A percentile compares a stretch with the other conserved stretches of the same genome.
These are phyloP conservation scores for Helichrysum umbraculigerum DNA, from an alignment of 129 eudicot genomes.

Conservation along the genomic window DNA sequence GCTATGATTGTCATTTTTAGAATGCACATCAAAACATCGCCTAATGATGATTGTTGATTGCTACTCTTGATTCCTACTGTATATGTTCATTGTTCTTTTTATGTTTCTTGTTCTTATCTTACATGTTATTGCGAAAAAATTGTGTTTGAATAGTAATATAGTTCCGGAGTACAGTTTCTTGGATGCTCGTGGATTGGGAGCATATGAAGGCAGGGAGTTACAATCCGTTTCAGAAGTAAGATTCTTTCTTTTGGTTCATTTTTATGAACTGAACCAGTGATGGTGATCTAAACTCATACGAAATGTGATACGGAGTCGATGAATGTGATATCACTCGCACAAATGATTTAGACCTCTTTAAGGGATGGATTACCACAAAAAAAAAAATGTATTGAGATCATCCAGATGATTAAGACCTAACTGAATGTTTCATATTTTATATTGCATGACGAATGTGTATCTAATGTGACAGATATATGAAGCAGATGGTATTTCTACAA, in stretches of 20 bases:
- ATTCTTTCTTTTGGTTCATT: not conserved
- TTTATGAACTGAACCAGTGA: not conserved
- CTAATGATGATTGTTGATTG: not conserved
- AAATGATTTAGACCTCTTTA: too few species aligned
- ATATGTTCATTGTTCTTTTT: not conserved
- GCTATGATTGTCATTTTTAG: not conserved
- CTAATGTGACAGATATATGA: slow-evolving; percentile 56
- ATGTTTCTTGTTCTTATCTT: not conserved
- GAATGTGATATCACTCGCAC: not conserved
- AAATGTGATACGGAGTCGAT: not conserved
- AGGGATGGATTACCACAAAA: not conserved
- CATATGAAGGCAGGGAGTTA: slow-evolving; percentile 79
- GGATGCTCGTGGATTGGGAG: slow-evolving; percentile 97
- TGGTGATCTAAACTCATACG: not conserved
- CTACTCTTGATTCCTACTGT: not conserved
- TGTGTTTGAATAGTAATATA: slow-evolving; percentile 53
- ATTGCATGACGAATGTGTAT: not conserved
- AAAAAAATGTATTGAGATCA: too few species aligned
- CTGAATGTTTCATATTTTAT: not conserved
- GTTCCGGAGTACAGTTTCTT: slow-evolving; percentile 97
- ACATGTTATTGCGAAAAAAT: not conserved
- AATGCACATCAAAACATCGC: not conserved
- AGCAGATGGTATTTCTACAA: slow-evolving; percentile 68
- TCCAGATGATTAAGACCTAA: not conserved
- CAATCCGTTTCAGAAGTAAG: slow-evolving; percentile 77